These are phyloP conservation scores for Suillus bovinus DNA, from an alignment of 768 basidiomycete genomes.

Conservation along the genomic window DNA sequence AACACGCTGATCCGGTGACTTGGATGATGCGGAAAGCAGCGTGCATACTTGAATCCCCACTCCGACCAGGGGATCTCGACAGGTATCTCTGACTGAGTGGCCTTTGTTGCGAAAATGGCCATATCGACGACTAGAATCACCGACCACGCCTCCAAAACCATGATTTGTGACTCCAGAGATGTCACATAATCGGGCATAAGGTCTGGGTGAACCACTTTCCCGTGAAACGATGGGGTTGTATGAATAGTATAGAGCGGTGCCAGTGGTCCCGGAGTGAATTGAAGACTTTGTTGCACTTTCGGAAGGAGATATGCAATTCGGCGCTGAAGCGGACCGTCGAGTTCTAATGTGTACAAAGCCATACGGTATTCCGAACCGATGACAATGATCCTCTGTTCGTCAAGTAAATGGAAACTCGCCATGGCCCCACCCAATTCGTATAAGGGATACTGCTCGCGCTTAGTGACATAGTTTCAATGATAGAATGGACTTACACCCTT, in stretches of 20 bases:
- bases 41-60: background rate
- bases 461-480: background rate
- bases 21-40: slow-evolving; percentile 4
- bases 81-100: background rate
- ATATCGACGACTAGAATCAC: background rate
- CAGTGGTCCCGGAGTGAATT: background rate
- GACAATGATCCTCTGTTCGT: background rate
- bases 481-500: background rate
- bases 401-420: background rate
- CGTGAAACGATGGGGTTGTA: background rate
- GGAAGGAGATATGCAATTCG: background rate
- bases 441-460: background rate
- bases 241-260: background rate
- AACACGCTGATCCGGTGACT: slow-evolving; percentile 2
- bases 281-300: background rate
- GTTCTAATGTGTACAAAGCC: background rate
- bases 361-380: background rate
- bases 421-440: background rate
- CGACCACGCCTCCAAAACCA: background rate
- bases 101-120: background rate
- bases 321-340: background rate
- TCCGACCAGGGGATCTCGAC: slow-evolving; percentile 1
- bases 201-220: background rate
- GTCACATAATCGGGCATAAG: background rate
- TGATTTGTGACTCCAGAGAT: background rate